A percentile compares a stretch with the other conserved stretches of the same genome.
These are phyloP conservation scores for Peterozyma xylosa DNA, from an alignment of 805 yeast species.

Conservation along the genomic window DNA sequence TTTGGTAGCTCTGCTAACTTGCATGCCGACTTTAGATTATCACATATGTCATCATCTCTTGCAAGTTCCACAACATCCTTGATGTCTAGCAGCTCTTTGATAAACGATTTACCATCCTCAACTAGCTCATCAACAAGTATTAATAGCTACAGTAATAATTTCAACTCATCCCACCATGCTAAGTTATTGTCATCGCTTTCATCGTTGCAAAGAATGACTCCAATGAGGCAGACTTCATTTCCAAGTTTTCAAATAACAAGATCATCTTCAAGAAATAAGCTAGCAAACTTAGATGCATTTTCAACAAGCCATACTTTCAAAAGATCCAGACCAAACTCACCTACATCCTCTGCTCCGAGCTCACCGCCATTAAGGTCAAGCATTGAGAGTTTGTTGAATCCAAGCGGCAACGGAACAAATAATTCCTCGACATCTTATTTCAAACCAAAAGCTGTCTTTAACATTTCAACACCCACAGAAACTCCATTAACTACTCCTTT, in stretches of 20 bases:
- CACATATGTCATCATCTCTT: conserved; percentile 16
- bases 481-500: conserved; percentile 26
- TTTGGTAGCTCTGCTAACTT: conserved; percentile 1
- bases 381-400: conserved; percentile 5
- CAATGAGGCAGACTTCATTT: conserved; percentile 26
- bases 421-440: not conserved
- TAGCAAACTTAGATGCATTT: conserved; percentile 21
- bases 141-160: conserved; percentile 3
- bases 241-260: conserved; percentile 6
- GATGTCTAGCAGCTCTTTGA: conserved; percentile 13
- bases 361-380: conserved; percentile 22
- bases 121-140: conserved; percentile 17
- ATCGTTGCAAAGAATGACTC: conserved; percentile 59
- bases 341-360: conserved; percentile 11
- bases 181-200: conserved; percentile 26
- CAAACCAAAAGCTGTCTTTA: conserved; percentile 17
- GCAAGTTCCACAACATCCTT: conserved; percentile 24
- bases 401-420: not conserved
- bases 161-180: conserved; percentile 11
- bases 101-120: conserved; percentile 2
- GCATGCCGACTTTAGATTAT: not conserved
- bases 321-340: conserved; percentile 31
- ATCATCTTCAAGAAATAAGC: conserved; percentile 6
- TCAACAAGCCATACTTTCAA: conserved; percentile 36
- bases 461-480: conserved; percentile 24